phyloP scores from a whole-genome alignment of 129 eudicot species.

The Centaurea solstitialis region DNA sequence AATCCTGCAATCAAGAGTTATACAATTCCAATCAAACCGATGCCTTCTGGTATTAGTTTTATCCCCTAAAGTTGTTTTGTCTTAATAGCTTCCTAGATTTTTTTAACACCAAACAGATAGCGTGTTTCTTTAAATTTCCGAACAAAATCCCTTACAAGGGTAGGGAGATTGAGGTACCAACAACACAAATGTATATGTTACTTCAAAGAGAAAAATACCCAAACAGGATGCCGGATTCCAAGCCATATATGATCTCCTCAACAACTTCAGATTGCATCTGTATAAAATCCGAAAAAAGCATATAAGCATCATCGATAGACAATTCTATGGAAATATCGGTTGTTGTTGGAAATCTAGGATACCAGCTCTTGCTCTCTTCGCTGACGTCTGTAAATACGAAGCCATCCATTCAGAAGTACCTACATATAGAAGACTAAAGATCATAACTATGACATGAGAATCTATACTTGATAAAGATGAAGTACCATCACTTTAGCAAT shows the following conservation, averaged over 20 bases:
- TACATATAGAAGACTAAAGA: constrained; percentile 27
- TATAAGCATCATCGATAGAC: constrained; percentile 16
- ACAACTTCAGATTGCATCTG: constrained; percentile 99
- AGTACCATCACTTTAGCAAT: background rate
- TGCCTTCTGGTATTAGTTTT: background rate
- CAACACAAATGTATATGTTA: background rate
- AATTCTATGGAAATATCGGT: background rate
- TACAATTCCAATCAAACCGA: background rate
- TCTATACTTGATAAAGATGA: background rate
- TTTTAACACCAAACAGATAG: background rate
- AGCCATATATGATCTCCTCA: constrained; percentile 92
- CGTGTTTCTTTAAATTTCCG: background rate
- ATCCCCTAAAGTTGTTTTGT: background rate
- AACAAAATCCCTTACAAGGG: background rate
- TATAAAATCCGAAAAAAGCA: constrained; percentile 1
- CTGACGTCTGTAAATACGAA: constrained; percentile 93
- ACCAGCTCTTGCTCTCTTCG: constrained; percentile 97
- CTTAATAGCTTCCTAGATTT: background rate
- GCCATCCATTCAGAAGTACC: constrained; percentile 96
- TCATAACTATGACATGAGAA: background rate
- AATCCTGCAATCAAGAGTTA: constrained; percentile 58
- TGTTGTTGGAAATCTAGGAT: constrained; percentile 8
- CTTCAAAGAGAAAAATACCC: constrained; percentile 54
- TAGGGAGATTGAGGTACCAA: no score
- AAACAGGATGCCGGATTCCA: constrained; percentile 96